Evolutionary conservation across 768 basidiomycete genomes (phyloP), one percentile per base, ranked within the genome.

Genomic region (Paxillus ammoniavirescens): DNA sequence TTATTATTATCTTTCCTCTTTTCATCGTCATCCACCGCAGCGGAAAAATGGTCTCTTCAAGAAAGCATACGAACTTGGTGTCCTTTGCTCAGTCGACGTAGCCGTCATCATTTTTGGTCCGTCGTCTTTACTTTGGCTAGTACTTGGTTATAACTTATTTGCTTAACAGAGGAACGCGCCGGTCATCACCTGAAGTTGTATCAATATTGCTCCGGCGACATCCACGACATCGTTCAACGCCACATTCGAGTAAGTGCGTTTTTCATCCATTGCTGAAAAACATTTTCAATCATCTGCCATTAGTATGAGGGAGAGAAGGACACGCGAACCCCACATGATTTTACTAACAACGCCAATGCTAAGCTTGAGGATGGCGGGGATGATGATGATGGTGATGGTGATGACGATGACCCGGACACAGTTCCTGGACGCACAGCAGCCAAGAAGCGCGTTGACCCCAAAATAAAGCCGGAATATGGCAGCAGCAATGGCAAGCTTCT

Each of bases 21-120:
- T 50, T 49, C 52, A 2, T 18, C 35, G 48, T 45, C 61, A 59
- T 55, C 49, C 43, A 62, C 55, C 60, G 42, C 73, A 92, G 91
- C 83, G 91, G 62, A 91, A 92, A 77, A 90, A 90, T 55, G 91
- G 90, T 5, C 83, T 93, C 58, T 92, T 93, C 84, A 91, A 92
- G 72, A 92, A 92, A 65, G 90, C 91, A 0, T 91, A 91, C 65
- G 90, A 92, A 72, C 86, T 93, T 56, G 90, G 89, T n/a, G 90
- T 92, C 3, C 81, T 92, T 40, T 93, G 91, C 68, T 90, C 88
- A 13, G 91, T 92, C 61, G 90, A 92, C 62, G 89, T 93, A 40
- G 88, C 89, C 5, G 89, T 93, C 67, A 88, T 92, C 68, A 89
- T 93, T 68, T 91, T 93, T 58, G 90, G 86, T 83, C 45, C 51